Evolutionary conservation across 1,139 yeast species (phyloP).

Genomic region (Suhomyces terraborum): DNA sequence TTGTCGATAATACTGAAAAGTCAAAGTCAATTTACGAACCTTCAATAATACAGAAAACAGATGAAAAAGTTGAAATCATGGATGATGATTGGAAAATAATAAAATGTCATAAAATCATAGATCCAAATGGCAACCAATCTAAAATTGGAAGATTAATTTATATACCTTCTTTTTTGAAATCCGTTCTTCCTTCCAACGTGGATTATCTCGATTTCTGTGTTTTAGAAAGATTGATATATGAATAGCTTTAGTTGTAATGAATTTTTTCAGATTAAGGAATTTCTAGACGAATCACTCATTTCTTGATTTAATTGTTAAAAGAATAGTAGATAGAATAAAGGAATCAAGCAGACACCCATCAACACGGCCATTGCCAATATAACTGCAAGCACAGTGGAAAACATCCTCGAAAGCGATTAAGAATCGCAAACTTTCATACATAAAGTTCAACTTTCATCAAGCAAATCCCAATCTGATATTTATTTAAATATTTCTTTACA

Average conservation of each 20-base stretch:
- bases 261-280: no score
- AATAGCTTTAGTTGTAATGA: no score
- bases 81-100: conserved; percentile 44
- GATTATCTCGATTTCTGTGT: conserved; percentile 51
- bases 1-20: conserved; percentile 53
- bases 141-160: conserved; percentile 53
- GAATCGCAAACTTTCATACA: not conserved
- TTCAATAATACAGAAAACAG: conserved; percentile 20
- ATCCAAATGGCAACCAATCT: conserved; percentile 44
- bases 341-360: no score
- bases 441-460: not conserved
- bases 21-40: conserved; percentile 34
- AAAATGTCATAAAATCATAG: conserved; percentile 46
- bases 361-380: no score
- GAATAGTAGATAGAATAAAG: no score
- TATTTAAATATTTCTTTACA: not conserved
- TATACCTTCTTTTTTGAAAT: conserved; percentile 38
- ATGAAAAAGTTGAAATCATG: conserved; percentile 14
- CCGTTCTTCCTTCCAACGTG: conserved; percentile 28
- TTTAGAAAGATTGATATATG: conserved; percentile 22
- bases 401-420: no score
- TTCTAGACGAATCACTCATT: no score
- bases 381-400: no score
- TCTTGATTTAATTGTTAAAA: no score
- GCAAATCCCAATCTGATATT: not conserved